A percentile compares a stretch with the other conserved stretches of the same genome.
Evolutionary conservation across 768 basidiomycete genomes (phyloP).

Genomic region (Rhodotorula kratochvilovae): DNA sequence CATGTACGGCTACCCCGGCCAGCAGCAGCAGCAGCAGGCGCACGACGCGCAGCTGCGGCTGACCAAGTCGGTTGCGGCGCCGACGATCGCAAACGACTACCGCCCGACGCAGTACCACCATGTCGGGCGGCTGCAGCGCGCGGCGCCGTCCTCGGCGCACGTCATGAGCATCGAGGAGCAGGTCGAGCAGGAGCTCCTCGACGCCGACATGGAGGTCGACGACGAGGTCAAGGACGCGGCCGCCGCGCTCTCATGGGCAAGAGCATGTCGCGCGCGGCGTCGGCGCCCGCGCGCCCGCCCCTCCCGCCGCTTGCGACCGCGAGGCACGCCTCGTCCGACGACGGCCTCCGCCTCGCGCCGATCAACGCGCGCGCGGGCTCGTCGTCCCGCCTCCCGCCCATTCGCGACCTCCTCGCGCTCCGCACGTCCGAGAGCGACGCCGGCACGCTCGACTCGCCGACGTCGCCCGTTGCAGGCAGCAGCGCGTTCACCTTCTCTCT

Average conservation of each 20-base stretch:
- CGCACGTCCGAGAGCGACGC: not conserved
- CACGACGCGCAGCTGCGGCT: slow-evolving; percentile 11
- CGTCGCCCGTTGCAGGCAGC: not conserved
- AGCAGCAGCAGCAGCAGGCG: not conserved
- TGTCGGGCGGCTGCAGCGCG: slow-evolving; percentile 29
- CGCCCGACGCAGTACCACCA: slow-evolving; percentile 32
- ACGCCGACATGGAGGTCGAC: slow-evolving; percentile 23
- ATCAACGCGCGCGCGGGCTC: not conserved
- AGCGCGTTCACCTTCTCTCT: not conserved
- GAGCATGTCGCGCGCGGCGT: not conserved
- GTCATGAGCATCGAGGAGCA: not conserved
- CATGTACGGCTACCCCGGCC: not conserved
- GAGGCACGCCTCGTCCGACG: not conserved
- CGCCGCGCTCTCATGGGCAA: slow-evolving; percentile 23
- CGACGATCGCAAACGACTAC: slow-evolving; percentile 32
- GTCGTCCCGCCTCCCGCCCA: slow-evolving; percentile 22
- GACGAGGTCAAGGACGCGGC: slow-evolving; percentile 32
- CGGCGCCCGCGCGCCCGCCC: not conserved
- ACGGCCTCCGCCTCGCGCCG: slow-evolving; percentile 17
- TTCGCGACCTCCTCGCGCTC: slow-evolving; percentile 27
- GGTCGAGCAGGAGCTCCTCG: slow-evolving; percentile 5
- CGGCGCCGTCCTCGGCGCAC: slow-evolving; percentile 9
- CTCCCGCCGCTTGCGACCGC: slow-evolving; percentile 23
- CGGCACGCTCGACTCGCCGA: not conserved
- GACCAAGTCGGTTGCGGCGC: slow-evolving; percentile 22